phyloP scores from a whole-genome alignment of 2,329 filamentous ascomycete species.

The Aspergillus ochraceoroseus region DNA sequence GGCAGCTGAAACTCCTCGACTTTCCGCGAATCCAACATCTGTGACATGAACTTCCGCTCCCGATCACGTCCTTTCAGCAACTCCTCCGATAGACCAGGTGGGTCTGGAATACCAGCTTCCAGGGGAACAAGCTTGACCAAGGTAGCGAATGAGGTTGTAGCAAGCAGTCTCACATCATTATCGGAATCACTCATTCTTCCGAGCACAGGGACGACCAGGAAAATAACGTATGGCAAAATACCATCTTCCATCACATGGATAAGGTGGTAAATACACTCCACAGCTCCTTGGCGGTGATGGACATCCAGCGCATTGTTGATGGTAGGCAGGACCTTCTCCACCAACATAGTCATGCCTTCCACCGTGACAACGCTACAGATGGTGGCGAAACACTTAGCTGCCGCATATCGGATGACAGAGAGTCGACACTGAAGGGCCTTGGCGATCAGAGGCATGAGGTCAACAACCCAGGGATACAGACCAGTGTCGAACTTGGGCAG shows the following conservation, averaged over 20 bases:
- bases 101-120: conserved; percentile 94
- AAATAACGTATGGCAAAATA: conserved; percentile 96
- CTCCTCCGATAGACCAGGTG: conserved; percentile 83
- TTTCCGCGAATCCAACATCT: conserved; percentile 94
- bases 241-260: conserved; percentile 97
- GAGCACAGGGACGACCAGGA: conserved; percentile 93
- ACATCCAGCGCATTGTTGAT: conserved; percentile 89
- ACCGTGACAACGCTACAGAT: conserved; percentile 95
- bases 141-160: conserved; percentile 94
- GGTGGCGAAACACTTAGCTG: conserved; percentile 94
- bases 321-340: conserved; percentile 84
- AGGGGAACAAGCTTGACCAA: conserved; percentile 94
- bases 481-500: conserved; percentile 78
- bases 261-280: conserved; percentile 92
- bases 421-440: conserved; percentile 82
- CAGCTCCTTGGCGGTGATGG: conserved; percentile 83
- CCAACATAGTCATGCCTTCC: conserved; percentile 90
- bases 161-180: conserved; percentile 87
- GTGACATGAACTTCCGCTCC: conserved; percentile 92
- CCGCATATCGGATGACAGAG: conserved; percentile 91
- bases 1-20: conserved; percentile 91
- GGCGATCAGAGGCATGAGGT: conserved; percentile 77
- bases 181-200: conserved; percentile 98
- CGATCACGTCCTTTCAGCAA: conserved; percentile 84
- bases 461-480: conserved; percentile 73